A percentile compares a stretch with the other conserved stretches of the same genome.
phyloP scores from a whole-genome alignment of 73 alveolate genomes.

The Paramecium pentaurelia region DNA sequence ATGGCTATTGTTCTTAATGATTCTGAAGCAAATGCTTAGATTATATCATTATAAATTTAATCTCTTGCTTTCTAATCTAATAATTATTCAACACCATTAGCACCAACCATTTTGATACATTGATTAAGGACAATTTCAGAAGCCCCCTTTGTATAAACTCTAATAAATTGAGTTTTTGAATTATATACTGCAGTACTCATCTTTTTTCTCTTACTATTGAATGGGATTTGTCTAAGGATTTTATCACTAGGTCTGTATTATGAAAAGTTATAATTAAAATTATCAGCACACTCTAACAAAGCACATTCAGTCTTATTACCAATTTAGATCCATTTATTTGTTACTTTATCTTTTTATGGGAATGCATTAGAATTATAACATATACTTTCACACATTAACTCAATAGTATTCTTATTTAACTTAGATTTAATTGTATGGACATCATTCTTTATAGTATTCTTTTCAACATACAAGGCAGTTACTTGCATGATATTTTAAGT shows the following conservation, averaged over 20 bases:
- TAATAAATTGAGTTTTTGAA: slow-evolving; percentile 57
- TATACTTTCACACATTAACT: slow-evolving; percentile 42
- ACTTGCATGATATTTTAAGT: slow-evolving; percentile 92
- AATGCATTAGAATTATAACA: slow-evolving; percentile 49
- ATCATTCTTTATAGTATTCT: background rate
- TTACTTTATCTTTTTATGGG: slow-evolving; percentile 53
- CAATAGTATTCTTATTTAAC: slow-evolving; percentile 1
- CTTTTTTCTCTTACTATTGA: slow-evolving; percentile 90
- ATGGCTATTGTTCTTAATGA: slow-evolving; percentile 76
- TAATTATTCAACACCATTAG: slow-evolving; percentile 66
- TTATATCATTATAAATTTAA: slow-evolving; percentile 62
- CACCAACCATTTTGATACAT: slow-evolving; percentile 66
- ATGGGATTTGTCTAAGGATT: slow-evolving; percentile 66
- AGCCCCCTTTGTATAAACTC: slow-evolving; percentile 84
- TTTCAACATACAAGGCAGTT: slow-evolving; percentile 46
- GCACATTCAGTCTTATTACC: slow-evolving; percentile 81
- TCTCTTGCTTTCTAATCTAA: slow-evolving; percentile 47
- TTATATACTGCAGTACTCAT: slow-evolving; percentile 85
- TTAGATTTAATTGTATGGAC: background rate
- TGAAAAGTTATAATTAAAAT: slow-evolving; percentile 33
- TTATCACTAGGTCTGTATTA: slow-evolving; percentile 34
- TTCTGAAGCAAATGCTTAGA: slow-evolving; percentile 74
- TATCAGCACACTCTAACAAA: slow-evolving; percentile 49
- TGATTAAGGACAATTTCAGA: slow-evolving; percentile 73
- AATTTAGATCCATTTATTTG: slow-evolving; percentile 57